A percentile compares a stretch with the other conserved stretches of the same genome.
phyloP scores from a whole-genome alignment of 1,139 yeast genomes.

The Taiozyma sp. region DNA sequence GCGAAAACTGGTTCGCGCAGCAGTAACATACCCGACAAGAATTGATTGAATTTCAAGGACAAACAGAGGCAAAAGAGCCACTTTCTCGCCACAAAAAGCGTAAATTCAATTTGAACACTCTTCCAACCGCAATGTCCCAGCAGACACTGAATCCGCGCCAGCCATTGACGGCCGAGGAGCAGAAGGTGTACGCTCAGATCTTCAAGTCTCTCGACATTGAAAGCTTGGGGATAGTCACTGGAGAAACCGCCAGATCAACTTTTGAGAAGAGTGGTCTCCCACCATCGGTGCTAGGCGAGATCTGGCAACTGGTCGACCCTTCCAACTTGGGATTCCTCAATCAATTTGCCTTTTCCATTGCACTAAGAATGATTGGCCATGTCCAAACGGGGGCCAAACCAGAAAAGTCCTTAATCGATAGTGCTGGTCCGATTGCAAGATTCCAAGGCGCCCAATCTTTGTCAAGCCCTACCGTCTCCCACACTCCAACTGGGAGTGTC shows the following conservation, averaged over 20 bases:
- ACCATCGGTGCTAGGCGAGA: constrained; percentile 74
- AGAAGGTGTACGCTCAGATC: constrained; percentile 63
- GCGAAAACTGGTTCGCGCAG: background rate
- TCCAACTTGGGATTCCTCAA: constrained; percentile 83
- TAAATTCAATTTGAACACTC: background rate
- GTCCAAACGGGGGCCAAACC: constrained; percentile 72
- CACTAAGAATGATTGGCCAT: constrained; percentile 86
- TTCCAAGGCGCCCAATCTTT: constrained; percentile 33
- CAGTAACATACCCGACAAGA: background rate
- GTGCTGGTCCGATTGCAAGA: constrained; percentile 55
- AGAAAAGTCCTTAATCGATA: constrained; percentile 45
- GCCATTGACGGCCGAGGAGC: constrained; percentile 74
- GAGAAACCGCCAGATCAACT: constrained; percentile 81
- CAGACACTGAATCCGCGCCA: constrained; percentile 22
- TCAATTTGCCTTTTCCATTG: constrained; percentile 76
- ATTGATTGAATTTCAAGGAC: background rate
- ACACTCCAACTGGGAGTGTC: constrained; percentile 9
- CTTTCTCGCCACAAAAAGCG: background rate
- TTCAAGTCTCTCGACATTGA: constrained; percentile 81
- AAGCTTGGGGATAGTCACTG: constrained; percentile 78
- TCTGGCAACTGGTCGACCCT: constrained; percentile 90
- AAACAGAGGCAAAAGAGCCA: background rate
- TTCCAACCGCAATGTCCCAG: background rate
- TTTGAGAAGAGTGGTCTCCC: constrained; percentile 86
- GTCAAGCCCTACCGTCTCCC: constrained; percentile 19